Evolutionary conservation across 495 filamentous ascomycete species (phyloP).

Genomic region (Trichoderma erinaceum): DNA sequence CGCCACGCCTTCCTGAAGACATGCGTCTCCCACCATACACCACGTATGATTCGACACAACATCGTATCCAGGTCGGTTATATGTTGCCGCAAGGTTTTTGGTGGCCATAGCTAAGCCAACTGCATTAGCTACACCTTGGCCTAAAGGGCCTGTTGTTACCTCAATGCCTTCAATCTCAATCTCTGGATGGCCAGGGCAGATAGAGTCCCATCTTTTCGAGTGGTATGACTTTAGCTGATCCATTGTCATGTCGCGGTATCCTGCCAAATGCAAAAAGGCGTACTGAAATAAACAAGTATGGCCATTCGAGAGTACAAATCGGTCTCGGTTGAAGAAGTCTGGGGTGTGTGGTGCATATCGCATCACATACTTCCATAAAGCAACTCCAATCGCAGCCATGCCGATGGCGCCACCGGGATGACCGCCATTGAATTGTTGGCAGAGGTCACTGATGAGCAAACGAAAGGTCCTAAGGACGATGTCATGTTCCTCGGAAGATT

Average conservation of each 20-base stretch:
- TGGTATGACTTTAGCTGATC: constrained; percentile 95
- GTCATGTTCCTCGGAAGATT: constrained; percentile 6
- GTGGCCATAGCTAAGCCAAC: constrained; percentile 96
- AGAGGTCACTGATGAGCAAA: constrained; percentile 52
- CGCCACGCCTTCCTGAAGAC: constrained; percentile 96
- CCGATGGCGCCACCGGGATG: constrained; percentile 56
- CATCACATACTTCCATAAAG: constrained; percentile 98
- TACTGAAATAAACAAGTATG: constrained; percentile 99
- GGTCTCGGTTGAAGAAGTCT: constrained; percentile 89
- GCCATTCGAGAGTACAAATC: constrained; percentile 99
- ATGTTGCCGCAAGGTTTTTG: constrained; percentile 76
- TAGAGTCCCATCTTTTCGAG: constrained; percentile 84
- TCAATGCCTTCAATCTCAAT: constrained; percentile 93
- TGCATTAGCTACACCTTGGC: constrained; percentile 90
- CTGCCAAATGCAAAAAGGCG: constrained; percentile 91
- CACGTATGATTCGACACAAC: constrained; percentile 95
- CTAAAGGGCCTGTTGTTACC: constrained; percentile 94
- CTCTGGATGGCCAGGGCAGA: constrained; percentile 94
- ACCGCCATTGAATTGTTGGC: constrained; percentile 53
- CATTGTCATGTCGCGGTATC: constrained; percentile 66
- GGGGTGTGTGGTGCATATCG: constrained; percentile 98
- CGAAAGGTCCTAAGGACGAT: constrained; percentile 46
- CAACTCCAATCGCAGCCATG: constrained; percentile 94
- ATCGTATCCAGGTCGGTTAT: constrained; percentile 94
- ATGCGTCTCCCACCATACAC: constrained; percentile 93